A percentile compares a stretch with the other conserved stretches of the same genome.
phyloP scores from a whole-genome alignment of 208 protist genomes.

The Wallacemonas rigidus region DNA sequence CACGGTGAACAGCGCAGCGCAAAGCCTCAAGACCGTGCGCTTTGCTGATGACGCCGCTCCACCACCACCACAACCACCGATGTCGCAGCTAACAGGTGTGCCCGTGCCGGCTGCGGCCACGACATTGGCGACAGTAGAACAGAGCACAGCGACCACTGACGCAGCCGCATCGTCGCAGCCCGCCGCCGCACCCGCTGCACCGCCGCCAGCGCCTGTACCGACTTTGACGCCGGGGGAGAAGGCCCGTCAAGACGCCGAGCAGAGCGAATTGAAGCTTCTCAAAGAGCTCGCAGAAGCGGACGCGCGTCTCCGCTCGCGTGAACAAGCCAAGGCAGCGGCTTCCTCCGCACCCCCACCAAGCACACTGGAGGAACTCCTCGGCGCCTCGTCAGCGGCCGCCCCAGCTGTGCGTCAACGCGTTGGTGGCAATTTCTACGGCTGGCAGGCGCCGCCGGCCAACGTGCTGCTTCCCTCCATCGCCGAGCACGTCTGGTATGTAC shows the following conservation, averaged over 20 bases:
- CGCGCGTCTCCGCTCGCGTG: neutral
- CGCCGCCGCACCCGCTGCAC: neutral
- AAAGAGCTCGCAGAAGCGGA: conserved; percentile 17
- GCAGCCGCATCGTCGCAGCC: neutral
- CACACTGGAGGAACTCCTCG: conserved; percentile 4
- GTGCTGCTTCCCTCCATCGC: conserved; percentile 28
- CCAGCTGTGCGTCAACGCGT: neutral
- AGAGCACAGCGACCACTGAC: too few species aligned
- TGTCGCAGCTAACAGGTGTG: neutral
- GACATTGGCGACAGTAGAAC: too few species aligned
- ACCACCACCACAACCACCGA: conserved; percentile 13
- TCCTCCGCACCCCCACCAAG: neutral
- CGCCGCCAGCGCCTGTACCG: neutral
- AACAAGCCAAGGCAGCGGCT: neutral
- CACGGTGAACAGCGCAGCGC: neutral
- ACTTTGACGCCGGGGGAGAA: conserved; percentile 11
- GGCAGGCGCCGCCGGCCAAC: conserved; percentile 31
- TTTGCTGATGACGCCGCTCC: conserved; percentile 6
- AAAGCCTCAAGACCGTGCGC: conserved; percentile 10
- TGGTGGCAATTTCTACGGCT: conserved; percentile 19
- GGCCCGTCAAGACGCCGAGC: conserved; percentile 2
- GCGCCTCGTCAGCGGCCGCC: neutral
- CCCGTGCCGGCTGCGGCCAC: neutral
- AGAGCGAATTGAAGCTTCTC: conserved; percentile 23
- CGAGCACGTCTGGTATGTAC: conserved; percentile 2